phyloP scores from a whole-genome alignment of 2,329 filamentous ascomycete genomes.

The Fusarium gaditjirri region DNA sequence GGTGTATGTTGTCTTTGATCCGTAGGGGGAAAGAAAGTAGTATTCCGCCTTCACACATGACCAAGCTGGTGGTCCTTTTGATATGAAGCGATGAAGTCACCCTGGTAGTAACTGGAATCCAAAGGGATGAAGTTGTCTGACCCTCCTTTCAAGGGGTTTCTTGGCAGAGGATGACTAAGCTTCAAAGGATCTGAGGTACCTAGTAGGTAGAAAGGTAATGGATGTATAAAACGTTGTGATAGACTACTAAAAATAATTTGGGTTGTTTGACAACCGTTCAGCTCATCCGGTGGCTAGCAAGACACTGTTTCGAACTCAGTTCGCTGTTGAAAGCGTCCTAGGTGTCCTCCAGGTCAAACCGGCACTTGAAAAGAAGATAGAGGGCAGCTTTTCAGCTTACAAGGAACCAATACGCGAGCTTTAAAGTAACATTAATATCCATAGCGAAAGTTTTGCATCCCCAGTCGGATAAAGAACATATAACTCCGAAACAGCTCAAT shows the following conservation, averaged over 20 bases:
- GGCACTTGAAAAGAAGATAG: not conserved
- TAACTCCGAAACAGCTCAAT: not conserved
- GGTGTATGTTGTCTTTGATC: not conserved
- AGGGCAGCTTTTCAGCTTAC: not conserved
- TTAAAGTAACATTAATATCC: not conserved
- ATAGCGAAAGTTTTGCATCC: not conserved
- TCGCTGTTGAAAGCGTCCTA: not conserved
- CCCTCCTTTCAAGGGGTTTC: slow-evolving; percentile 34
- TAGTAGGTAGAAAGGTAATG: not conserved
- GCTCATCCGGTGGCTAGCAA: not conserved
- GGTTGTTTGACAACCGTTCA: not conserved
- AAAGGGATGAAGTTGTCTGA: slow-evolving; percentile 42
- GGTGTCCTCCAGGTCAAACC: not conserved
- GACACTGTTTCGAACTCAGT: not conserved
- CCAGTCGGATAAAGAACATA: not conserved
- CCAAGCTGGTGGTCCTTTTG: not conserved
- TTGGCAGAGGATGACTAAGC: slow-evolving; percentile 37
- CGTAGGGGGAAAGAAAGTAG: not conserved
- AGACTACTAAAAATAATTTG: not conserved
- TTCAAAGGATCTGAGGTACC: not conserved
- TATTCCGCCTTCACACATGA: not conserved
- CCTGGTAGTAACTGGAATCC: slow-evolving; percentile 35
- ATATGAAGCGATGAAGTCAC: slow-evolving; percentile 25
- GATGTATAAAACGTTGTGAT: not conserved
- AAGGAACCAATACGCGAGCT: not conserved